These are phyloP conservation scores for Penicillium macrosclerotiorum DNA, from an alignment of 495 filamentous ascomycete species.

Conservation along the genomic window DNA sequence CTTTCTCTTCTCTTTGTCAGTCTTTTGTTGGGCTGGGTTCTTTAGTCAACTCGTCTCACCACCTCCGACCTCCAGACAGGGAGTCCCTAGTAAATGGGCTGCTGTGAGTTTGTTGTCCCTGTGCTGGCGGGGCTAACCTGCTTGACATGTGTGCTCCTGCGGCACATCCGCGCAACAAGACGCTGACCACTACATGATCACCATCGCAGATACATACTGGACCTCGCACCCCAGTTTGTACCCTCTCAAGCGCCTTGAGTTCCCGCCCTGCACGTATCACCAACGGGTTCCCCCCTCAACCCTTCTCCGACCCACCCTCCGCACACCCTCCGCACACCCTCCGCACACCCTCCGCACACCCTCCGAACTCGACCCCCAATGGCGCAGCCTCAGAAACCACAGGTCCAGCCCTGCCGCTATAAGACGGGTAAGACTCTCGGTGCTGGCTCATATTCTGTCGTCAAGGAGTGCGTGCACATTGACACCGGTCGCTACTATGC, in stretches of 20 bases:
- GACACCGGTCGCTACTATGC: slow-evolving; percentile 98
- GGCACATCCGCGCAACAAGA: slow-evolving; percentile 8
- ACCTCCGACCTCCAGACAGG: neutral
- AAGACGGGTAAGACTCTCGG: slow-evolving; percentile 98
- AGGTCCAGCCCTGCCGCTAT: slow-evolving; percentile 82
- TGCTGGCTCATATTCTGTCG: slow-evolving; percentile 94
- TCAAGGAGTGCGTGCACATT: slow-evolving; percentile 99
- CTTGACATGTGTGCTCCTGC: slow-evolving; percentile 2
- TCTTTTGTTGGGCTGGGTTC: neutral
- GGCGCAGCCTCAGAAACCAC: slow-evolving; percentile 51
- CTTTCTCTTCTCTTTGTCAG: neutral
- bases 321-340: slow-evolving; percentile 7
- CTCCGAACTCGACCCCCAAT: slow-evolving; percentile 20
- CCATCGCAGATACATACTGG: slow-evolving; percentile 6
- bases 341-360: slow-evolving; percentile 2
- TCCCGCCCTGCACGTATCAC: neutral
- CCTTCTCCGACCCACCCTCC: neutral
- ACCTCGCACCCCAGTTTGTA: neutral
- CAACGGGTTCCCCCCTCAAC: neutral
- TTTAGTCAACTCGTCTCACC: too few species aligned
- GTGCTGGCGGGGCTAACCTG: slow-evolving; percentile 13
- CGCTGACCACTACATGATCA: slow-evolving; percentile 16
- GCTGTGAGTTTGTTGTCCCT: slow-evolving; percentile 8
- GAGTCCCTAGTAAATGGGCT: neutral
- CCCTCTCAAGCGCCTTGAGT: neutral